Percentiles rank a stretch among this genome's conserved stretches.
These are phyloP conservation scores for Tetradesmus lagerheimii DNA, from an alignment of 139 green algal species.

Conservation along the genomic window DNA sequence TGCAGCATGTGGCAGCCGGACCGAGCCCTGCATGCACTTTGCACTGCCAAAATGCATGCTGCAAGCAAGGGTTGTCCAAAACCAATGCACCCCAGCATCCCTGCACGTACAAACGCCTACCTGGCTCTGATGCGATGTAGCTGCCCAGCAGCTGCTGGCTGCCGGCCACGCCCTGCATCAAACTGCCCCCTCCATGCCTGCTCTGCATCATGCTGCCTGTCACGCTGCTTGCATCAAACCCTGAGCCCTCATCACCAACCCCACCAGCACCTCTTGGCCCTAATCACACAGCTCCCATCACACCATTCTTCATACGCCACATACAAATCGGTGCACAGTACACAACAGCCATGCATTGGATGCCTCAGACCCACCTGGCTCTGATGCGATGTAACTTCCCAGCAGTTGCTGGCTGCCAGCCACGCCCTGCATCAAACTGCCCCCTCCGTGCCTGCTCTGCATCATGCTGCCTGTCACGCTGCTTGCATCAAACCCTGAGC, in stretches of 20 bases:
- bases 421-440: neutral
- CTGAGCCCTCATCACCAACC: no score
- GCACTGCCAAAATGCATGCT: no score
- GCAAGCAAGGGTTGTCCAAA: neutral
- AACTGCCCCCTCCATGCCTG: neutral
- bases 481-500: neutral
- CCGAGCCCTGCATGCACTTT: no score
- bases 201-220: neutral
- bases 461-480: neutral
- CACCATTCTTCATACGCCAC: no score
- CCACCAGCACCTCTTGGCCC: no score
- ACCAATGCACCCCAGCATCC: no score
- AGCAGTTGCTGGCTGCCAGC: slow-evolving; percentile 29
- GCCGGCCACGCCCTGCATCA: neutral
- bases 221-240: neutral
- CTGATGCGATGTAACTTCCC: neutral
- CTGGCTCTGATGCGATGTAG: slow-evolving; percentile 30
- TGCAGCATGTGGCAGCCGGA: no score
- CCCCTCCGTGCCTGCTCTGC: neutral
- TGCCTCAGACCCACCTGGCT: slow-evolving; percentile 8
- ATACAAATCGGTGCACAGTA: no score
- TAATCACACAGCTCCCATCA: no score
- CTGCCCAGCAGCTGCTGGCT: slow-evolving; percentile 34
- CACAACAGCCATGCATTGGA: neutral
- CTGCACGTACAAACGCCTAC: neutral